phyloP scores from a whole-genome alignment of 2,329 filamentous ascomycete species.

The Bipolaris oryzae region DNA sequence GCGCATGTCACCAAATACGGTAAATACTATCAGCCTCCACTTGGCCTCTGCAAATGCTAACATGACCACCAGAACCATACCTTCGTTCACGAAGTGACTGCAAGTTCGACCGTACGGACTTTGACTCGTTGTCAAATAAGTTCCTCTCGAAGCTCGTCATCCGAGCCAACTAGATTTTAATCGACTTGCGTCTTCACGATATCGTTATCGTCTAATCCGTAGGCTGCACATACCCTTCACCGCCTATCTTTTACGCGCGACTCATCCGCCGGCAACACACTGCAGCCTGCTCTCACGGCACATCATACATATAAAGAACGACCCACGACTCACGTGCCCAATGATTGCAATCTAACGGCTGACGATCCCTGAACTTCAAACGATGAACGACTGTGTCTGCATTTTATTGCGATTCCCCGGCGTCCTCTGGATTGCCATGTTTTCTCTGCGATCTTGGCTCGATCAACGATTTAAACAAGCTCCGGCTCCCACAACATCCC shows the following conservation, averaged over 20 bases:
- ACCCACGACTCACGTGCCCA: conserved; percentile 41
- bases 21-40: conserved; percentile 57
- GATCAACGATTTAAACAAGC: conserved; percentile 16
- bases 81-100: conserved; percentile 78
- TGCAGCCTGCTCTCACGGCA: conserved; percentile 36
- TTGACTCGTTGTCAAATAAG: conserved; percentile 95
- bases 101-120: conserved; percentile 89
- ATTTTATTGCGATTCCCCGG: conserved; percentile 48
- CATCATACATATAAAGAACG: conserved; percentile 34
- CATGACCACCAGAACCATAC: conserved; percentile 73
- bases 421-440: conserved; percentile 43
- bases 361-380: conserved; percentile 40
- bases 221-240: conserved; percentile 23
- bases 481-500: conserved; percentile 26
- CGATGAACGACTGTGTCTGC: conserved; percentile 39
- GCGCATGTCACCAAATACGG: conserved; percentile 92
- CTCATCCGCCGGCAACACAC: conserved; percentile 35
- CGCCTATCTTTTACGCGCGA: conserved; percentile 22
- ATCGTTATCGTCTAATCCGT: conserved; percentile 19
- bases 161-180: conserved; percentile 73
- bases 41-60: conserved; percentile 49
- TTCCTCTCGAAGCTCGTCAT: conserved; percentile 96
- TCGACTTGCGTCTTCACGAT: conserved; percentile 5
- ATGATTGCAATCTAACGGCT: conserved; percentile 43
- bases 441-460: conserved; percentile 28